Evolutionary conservation across 768 basidiomycete genomes (phyloP), one percentile per base, ranked within the genome.

Genomic region (Hericium alpestre): DNA sequence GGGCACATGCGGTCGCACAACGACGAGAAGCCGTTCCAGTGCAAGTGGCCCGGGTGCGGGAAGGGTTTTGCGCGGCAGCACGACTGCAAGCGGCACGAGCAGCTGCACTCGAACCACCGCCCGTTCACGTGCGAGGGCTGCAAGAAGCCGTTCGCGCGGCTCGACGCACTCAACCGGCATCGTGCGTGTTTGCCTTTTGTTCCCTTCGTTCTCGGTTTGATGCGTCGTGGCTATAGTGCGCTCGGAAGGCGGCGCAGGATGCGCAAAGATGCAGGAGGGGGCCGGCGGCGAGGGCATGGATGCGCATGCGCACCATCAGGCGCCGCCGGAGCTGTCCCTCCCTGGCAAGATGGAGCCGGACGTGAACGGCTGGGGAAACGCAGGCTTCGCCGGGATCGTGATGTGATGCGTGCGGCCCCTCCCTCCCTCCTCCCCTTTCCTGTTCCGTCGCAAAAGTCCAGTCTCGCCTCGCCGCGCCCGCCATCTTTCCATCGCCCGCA

Each of bases 61-160:
- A 95, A 96, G 72, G 91, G 93, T 22, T 94, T 96, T 61, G 93
- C 90, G 25, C 72, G 93, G 56, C 91, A 95, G 68, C 94, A 96
- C 65, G 94, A 98, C 69, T 96, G 94, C 72, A 97, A 95, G 68
- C 82, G 93, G 2, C 95, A 98, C 64, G 94, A 96, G 70, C 87
- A 93, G 62, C 76, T 98, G 43, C 94, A 98, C 68, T 84, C 90
- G 57, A 94, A 95, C 64, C 87, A 92, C 65, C 75, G 93, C 22
- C 93, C 93, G 59, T 95, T 93, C 68, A 87, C 81, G 12, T 98
- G 95, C 65, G 90, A 93, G 9, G 93, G 92, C 47, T 98, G 94
- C 68, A 79, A 81, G 63, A 90, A 93, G 75, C 90, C 85, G 63
- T 98, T 98, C 75, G 93, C 93, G 37, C 71, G 94, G 59, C 87